These are phyloP conservation scores for Nannochloropsis oceanica DNA, from an alignment of 108 stramenopile genomes.

Conservation along the genomic window DNA sequence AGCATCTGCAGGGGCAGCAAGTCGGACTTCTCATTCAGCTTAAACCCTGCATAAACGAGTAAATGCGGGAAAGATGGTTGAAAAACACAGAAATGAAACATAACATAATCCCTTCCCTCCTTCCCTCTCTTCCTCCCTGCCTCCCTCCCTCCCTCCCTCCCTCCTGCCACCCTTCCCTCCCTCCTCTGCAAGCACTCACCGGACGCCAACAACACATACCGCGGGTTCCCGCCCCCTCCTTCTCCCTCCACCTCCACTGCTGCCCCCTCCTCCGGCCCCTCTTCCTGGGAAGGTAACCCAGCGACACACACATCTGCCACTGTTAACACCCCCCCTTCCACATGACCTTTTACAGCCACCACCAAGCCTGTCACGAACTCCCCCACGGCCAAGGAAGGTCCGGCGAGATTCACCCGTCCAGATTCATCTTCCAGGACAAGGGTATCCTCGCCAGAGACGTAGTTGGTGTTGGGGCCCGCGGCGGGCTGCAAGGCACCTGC, in stretches of 20 bases:
- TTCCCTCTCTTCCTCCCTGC: background rate
- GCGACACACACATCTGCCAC: constrained; percentile 27
- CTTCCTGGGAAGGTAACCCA: constrained; percentile 14
- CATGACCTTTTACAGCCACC: constrained; percentile 22
- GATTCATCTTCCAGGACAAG: constrained; percentile 29
- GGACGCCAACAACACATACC: background rate
- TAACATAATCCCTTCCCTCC: background rate
- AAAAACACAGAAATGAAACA: background rate
- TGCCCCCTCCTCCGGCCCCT: background rate
- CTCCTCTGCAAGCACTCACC: background rate
- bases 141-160: background rate
- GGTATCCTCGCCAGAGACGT: constrained; percentile 27
- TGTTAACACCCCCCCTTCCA: constrained; percentile 13
- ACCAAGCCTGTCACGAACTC: constrained; percentile 21
- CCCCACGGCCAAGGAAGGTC: constrained; percentile 7
- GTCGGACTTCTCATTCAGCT: background rate
- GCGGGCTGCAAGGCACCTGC: background rate
- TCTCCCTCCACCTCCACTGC: background rate
- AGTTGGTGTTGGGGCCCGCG: constrained; percentile 12
- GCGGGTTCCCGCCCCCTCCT: background rate
- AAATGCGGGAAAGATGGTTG: background rate
- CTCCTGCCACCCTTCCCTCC: background rate
- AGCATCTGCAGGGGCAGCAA: constrained; percentile 9
- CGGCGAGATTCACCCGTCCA: constrained; percentile 7
- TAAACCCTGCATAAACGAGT: background rate